Evolutionary conservation across 176 grass and related monocot genomes (phyloP), one percentile per base, ranked within the genome.

Genomic region (Aegilops umbellulata): DNA sequence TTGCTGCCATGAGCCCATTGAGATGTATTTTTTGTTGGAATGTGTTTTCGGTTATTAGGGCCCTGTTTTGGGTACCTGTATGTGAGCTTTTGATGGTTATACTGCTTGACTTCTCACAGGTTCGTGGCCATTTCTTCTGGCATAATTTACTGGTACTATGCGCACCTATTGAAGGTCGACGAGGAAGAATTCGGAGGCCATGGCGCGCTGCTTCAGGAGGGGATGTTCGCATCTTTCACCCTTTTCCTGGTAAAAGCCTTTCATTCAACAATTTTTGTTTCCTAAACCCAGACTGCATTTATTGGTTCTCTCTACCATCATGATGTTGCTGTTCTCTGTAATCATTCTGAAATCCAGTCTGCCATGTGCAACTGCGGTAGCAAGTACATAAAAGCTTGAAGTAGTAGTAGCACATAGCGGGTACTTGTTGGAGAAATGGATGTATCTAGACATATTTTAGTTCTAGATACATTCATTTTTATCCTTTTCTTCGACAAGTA

Each of bases 131-230:
- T 96, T 78, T 99, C 97, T 17, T 90, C 97, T 39, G 92, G 94
- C 38, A 63, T 91, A 62, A 82, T 99, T 44, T 99, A 99, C 76
- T 95, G 92, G 84, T 94, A 96, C 76, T 99, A 99, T 30, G 20
- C 94, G 8, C 87, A 94, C 53, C 49, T 93, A 49, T 74, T 99
- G 80, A 99, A 96, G 77, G 80, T 99, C 19, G 97, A 99, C 16
- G 97, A 99, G 83, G 97, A 97, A 61, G 97, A 97, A 26, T 94
- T 91, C 60, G 97, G 97, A 79, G 97, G 97, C 41, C 97, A 99
- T 69, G 80, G 86, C 20, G 79, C 94, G 17, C 80, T 99, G 46
- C 94, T 99, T 73, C 97, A 99, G 76, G 97, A 99, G 84, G 97
- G 97, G 26, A 89, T 99, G 53, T 99, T 99, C 24, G 92, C 97